Base-by-base conservation (phyloP, 1,284 basidiomycete species). In the Trichosporon asahii region DNA sequence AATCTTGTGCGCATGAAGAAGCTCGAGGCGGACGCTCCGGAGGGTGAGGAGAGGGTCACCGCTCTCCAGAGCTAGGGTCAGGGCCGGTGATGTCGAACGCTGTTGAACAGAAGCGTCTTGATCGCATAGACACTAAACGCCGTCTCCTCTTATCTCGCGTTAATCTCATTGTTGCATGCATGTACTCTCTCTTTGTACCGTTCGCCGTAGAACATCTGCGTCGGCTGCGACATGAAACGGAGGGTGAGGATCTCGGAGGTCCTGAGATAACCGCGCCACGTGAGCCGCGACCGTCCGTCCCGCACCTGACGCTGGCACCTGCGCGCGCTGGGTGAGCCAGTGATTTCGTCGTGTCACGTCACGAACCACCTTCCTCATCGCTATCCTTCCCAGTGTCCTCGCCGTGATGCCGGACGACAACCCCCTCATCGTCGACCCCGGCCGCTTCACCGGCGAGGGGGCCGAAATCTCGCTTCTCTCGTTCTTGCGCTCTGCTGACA, bases 361-460 rank as follows among this genome's bases (percentile, higher is more conserved):
- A 63, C 31, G 23, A 33, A 35, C n/a, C 65, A 33, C 53, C 55
- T 67, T 64, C 63, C 57, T 15, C 55, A 57, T 37, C 49, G 29
- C 29, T 46, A 55, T n/a, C n/a, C 21, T 12, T 29, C 37, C 31
- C 23, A 35, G 49, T 25, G 37, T 53, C 66, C 33, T 66, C 66
- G 23, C 37, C 37, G 35, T n/a, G 37, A 64, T 64, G 35, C 63
- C 63, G n/a, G 31, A 31, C 66, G 53, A 61, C 63, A 40, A 53
- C 65, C 70, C 64, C 57, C 73, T 74, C 66, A 65, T 63, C 46
- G 73, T 72, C 65, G 73, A 74, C 66, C 53, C 69, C 40, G 69
- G 73, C 46, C 77, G 81, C 70, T 83, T 80, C 73, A 76, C 77
- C 12, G 79, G 80, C 68, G 81, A 83, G 55, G 80, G 81, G 21